phyloP scores from a whole-genome alignment of 148 eudicot genomes.

The Camellia lanceoleosa region DNA sequence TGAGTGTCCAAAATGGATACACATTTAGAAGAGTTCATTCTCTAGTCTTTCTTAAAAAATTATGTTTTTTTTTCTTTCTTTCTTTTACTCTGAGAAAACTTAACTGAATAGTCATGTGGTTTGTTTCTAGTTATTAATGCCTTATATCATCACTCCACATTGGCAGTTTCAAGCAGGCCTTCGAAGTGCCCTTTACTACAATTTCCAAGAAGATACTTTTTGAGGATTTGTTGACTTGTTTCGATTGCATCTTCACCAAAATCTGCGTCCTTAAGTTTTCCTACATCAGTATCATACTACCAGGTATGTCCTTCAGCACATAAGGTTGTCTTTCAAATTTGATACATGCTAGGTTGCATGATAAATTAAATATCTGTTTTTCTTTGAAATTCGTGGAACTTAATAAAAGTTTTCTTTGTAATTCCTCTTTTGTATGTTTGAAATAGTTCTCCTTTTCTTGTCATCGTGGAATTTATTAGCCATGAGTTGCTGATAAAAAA shows the following conservation, averaged over 20 bases:
- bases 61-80: slow-evolving; percentile 1
- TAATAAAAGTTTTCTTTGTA: too few species aligned
- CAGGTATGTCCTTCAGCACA: slow-evolving; percentile 45
- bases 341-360: not conserved
- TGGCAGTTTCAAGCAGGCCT: slow-evolving; percentile 85
- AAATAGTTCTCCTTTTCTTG: too few species aligned
- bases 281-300: slow-evolving; percentile 68
- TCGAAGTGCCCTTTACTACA: slow-evolving; percentile 70
- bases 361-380: too few species aligned
- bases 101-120: not conserved
- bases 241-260: slow-evolving; percentile 52
- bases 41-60: not conserved
- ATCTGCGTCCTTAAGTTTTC: slow-evolving; percentile 30
- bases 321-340: not conserved
- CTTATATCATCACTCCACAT: slow-evolving; percentile 14
- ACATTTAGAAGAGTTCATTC: too few species aligned
- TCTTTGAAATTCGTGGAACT: too few species aligned
- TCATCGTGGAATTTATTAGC: too few species aligned
- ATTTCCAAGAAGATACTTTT: slow-evolving; percentile 71
- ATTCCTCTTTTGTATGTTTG: too few species aligned
- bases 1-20: too few species aligned
- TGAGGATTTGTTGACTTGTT: slow-evolving; percentile 63
- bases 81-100: not conserved
- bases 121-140: slow-evolving; percentile 4
- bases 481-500: too few species aligned